Evolutionary conservation across 768 basidiomycete species (phyloP).

Genomic region (Naganishia randhawae): DNA sequence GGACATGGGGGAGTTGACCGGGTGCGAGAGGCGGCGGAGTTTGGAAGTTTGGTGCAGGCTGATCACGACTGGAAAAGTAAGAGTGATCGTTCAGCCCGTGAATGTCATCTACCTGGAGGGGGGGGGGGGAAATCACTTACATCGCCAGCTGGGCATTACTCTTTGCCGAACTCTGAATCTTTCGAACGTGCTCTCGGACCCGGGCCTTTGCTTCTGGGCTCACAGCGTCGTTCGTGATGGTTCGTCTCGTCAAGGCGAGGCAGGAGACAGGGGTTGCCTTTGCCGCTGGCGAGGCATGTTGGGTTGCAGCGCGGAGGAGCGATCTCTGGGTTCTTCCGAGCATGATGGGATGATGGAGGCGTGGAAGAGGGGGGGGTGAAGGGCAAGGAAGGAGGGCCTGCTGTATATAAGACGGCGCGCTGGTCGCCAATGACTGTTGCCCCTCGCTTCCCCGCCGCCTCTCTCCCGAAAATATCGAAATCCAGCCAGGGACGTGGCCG

Average conservation of each 20-base stretch:
- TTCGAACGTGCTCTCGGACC: conserved; percentile 71
- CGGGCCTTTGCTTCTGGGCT: conserved; percentile 70
- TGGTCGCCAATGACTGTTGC: too few species aligned
- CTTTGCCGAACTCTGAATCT: conserved; percentile 66
- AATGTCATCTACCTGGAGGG: background rate
- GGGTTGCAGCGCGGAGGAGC: background rate
- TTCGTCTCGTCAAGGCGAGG: conserved; percentile 18
- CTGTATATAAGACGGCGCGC: too few species aligned
- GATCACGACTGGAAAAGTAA: conserved; percentile 57
- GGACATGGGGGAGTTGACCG: conserved; percentile 35
- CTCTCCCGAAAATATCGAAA: background rate
- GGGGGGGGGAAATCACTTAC: conserved; percentile 53
- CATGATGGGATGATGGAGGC: background rate
- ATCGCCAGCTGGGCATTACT: conserved; percentile 64
- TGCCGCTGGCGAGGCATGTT: conserved; percentile 10
- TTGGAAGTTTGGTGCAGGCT: conserved; percentile 57
- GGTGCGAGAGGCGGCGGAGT: conserved; percentile 34
- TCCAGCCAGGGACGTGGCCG: background rate
- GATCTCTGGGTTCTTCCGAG: conserved; percentile 20
- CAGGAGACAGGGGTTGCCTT: conserved; percentile 12
- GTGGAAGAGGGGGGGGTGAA: background rate
- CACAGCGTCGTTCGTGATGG: conserved; percentile 11
- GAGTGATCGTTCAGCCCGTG: background rate
- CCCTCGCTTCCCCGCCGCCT: background rate
- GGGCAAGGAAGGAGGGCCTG: background rate